phyloP scores from a whole-genome alignment of 164 flowering plant species.

The Vitis amurensis region DNA sequence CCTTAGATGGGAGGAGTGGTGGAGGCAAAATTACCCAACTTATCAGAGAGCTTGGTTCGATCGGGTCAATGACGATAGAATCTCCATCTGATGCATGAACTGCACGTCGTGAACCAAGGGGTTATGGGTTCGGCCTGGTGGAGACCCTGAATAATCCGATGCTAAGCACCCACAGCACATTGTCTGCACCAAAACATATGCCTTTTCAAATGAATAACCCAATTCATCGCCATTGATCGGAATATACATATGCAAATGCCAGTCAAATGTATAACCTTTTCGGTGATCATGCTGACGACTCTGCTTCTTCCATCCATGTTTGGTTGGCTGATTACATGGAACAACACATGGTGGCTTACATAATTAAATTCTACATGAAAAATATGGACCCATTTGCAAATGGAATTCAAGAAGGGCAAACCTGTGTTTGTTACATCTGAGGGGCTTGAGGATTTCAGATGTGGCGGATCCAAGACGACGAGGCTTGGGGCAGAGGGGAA shows the following conservation, averaged over 20 bases:
- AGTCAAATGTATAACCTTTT: constrained; percentile 27
- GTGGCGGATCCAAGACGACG: constrained; percentile 36
- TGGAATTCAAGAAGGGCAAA: constrained; percentile 1
- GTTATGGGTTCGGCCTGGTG: constrained; percentile 56
- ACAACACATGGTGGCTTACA: not conserved
- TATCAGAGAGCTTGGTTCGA: constrained; percentile 33
- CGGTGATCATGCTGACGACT: constrained; percentile 33
- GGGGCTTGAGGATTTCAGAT: constrained; percentile 51
- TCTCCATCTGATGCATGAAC: constrained; percentile 52
- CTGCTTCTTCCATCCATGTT: constrained; percentile 35
- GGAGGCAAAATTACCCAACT: constrained; percentile 26
- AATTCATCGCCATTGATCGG: too few species aligned
- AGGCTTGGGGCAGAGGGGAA: constrained; percentile 62
- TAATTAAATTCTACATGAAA: too few species aligned
- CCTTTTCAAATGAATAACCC: too few species aligned
- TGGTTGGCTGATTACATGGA: constrained; percentile 31
- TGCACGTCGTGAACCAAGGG: constrained; percentile 54
- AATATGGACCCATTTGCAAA: not conserved
- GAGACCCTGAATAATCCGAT: constrained; percentile 48
- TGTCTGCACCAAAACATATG: constrained; percentile 18
- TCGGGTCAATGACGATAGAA: constrained; percentile 36
- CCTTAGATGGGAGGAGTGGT: constrained; percentile 18
- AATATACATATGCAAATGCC: too few species aligned
- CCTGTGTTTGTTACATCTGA: constrained; percentile 43
- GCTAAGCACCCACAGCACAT: constrained; percentile 36